These are phyloP conservation scores for Yarrowia phangngaensis DNA, from an alignment of 805 yeast genomes.

Conservation along the genomic window DNA sequence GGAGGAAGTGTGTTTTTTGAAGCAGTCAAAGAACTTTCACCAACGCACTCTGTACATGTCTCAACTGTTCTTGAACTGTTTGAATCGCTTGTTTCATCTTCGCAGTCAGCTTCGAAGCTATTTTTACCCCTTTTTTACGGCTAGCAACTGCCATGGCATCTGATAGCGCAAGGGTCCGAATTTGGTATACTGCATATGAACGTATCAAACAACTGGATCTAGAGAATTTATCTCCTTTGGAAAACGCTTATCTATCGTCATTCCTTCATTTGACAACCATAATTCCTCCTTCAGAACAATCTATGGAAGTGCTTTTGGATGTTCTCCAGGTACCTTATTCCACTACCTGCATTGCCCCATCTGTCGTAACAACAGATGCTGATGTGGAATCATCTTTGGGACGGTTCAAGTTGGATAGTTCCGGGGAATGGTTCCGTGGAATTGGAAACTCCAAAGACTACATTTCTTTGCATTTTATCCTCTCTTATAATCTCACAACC, in stretches of 20 bases:
- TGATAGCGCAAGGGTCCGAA: not conserved
- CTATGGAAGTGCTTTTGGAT: slow-evolving; percentile 2
- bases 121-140: slow-evolving; percentile 1
- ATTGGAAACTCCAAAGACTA: not conserved
- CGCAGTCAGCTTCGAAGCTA: slow-evolving; percentile 1
- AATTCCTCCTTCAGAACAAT: slow-evolving; percentile 1
- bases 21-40: slow-evolving; percentile 1
- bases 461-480: slow-evolving; percentile 1
- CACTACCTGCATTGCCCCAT: not conserved
- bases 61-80: not conserved
- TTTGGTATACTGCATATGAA: slow-evolving; percentile 1
- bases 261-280: slow-evolving; percentile 4
- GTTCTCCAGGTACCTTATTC: slow-evolving; percentile 1
- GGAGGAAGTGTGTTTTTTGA: slow-evolving; percentile 5
- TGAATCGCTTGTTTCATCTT: slow-evolving; percentile 6
- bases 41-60: slow-evolving; percentile 2
- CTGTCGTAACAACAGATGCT: not conserved
- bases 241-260: slow-evolving; percentile 4
- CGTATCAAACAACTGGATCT: not conserved
- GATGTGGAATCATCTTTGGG: slow-evolving; percentile 9
- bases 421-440: slow-evolving; percentile 10
- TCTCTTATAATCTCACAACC: not conserved
- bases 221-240: not conserved
- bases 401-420: not conserved
- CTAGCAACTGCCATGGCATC: not conserved